These are phyloP conservation scores for Cicer chorassanicum DNA, from an alignment of 306 rosid species.

Conservation along the genomic window DNA sequence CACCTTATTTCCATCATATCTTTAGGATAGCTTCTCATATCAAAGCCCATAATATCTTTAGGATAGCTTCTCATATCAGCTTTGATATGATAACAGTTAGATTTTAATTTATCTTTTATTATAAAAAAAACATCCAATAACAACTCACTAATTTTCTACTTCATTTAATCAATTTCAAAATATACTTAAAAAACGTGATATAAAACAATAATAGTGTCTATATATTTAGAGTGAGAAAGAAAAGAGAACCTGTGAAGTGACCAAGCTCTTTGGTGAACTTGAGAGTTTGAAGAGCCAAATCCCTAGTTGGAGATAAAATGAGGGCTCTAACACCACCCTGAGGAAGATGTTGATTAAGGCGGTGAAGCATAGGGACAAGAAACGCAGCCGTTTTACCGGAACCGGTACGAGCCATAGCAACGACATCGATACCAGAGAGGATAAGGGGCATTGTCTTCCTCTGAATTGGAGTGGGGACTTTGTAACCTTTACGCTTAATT, in stretches of 20 bases:
- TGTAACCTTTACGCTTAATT: conserved; percentile 85
- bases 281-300: conserved; percentile 86
- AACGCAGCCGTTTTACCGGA: conserved; percentile 98
- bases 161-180: background rate
- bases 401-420: conserved; percentile 98
- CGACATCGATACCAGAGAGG: conserved; percentile 82
- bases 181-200: background rate
- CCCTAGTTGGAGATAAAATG: conserved; percentile 83
- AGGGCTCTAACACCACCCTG: conserved; percentile 88
- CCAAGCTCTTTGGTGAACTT: conserved; percentile 85
- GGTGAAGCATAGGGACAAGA: conserved; percentile 86
- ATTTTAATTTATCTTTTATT: too few species aligned
- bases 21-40: too few species aligned
- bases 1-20: too few species aligned
- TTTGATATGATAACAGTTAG: too few species aligned
- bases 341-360: conserved; percentile 73
- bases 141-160: background rate
- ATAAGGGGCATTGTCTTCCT: conserved; percentile 92
- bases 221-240: background rate
- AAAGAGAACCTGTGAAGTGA: conserved; percentile 63
- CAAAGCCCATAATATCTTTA: too few species aligned
- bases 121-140: too few species aligned
- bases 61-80: too few species aligned
- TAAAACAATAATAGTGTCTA: too few species aligned
- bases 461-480: conserved; percentile 93